Conservation (phyloP, 2,329 filamentous ascomycete species). For the Sporothrix dimorphospora region DNA sequence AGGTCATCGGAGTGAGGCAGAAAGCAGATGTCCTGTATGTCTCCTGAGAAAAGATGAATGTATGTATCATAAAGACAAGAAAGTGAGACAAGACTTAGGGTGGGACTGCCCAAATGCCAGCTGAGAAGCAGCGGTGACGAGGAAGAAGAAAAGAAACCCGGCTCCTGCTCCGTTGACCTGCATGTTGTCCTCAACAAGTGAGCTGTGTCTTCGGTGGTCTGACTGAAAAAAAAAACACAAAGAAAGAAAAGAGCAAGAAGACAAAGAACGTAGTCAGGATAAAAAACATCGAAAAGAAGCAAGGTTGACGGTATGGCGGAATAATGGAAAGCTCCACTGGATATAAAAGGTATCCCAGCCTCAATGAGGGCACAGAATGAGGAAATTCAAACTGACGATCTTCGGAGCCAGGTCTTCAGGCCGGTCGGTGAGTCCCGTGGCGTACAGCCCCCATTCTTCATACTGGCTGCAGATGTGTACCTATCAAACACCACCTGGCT, state of each 20-base stretch:
- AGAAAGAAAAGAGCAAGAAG: slow-evolving; percentile 4
- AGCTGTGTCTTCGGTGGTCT: not conserved
- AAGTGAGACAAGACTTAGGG: slow-evolving; percentile 24
- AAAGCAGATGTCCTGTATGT: not conserved
- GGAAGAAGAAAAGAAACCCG: slow-evolving; percentile 12
- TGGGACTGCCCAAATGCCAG: slow-evolving; percentile 15
- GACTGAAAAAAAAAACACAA: not conserved
- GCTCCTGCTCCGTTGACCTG: slow-evolving; percentile 2
- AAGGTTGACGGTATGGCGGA: not conserved
- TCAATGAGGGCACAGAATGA: not conserved
- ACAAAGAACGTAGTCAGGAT: too few species aligned
- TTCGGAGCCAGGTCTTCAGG: not conserved
- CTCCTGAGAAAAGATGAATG: not conserved
- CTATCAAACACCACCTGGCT: not conserved
- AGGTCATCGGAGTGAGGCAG: not conserved
- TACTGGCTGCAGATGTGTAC: not conserved
- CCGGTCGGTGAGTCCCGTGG: not conserved
- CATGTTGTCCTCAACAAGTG: slow-evolving; percentile 18
- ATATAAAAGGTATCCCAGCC: not conserved
- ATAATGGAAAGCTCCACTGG: not conserved
- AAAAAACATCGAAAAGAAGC: not conserved
- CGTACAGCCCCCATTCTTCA: not conserved
- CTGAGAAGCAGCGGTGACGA: slow-evolving; percentile 30
- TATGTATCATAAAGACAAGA: not conserved
- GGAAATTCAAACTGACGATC: slow-evolving; percentile 3